Evolutionary conservation across 1,139 yeast species (phyloP), one percentile per base, ranked within the genome.

Genomic region (Taphrina deformans): DNA sequence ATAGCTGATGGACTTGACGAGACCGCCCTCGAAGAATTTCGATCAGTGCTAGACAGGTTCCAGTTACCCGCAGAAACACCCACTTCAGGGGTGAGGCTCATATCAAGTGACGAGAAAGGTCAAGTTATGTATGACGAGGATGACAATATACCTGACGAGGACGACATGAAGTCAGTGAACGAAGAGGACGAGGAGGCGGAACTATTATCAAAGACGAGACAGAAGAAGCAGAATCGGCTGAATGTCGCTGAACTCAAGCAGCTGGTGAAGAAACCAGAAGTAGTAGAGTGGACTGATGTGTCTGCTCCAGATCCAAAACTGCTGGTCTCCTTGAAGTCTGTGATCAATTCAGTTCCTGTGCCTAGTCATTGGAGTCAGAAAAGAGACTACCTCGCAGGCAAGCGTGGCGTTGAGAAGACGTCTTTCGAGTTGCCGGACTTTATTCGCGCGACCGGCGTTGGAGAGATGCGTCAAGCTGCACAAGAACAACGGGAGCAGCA

Each of bases 331-430:
- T 75, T 93, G 66, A 93, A 92, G 72, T 78, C 87, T 0, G 78
- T 80, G 50, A 85, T 85, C 56, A 89, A 90, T 70, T 80, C 79
- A 1, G 86, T 92, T 0, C 89, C 85, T 0, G 91, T 92, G 0
- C 98, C 99, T 0, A 74, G 77, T 0, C 96, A 91, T 74, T 93
- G 99, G 99, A 84, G 84, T 66, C 77, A 82, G 14, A 90, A 90
- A 72, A 78, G 89, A 62, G 97, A 89, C 58, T 92, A 87, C 70
- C 77, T 93, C n/a, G 80, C 93, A 0, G 80, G 86, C 0, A 82
- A 85, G 70, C 80, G 88, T 66, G 89, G 95, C 0, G 71, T 85
- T n/a, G 92, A 87, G 67, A 84, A 85, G 70, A 80, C 81, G 6
- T 89, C 92, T 0, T 93, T 89, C 73, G 85, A 84, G 71, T 78